These are phyloP conservation scores for Candolleomyces efflorescens DNA, from an alignment of 768 basidiomycete genomes.

Conservation along the genomic window DNA sequence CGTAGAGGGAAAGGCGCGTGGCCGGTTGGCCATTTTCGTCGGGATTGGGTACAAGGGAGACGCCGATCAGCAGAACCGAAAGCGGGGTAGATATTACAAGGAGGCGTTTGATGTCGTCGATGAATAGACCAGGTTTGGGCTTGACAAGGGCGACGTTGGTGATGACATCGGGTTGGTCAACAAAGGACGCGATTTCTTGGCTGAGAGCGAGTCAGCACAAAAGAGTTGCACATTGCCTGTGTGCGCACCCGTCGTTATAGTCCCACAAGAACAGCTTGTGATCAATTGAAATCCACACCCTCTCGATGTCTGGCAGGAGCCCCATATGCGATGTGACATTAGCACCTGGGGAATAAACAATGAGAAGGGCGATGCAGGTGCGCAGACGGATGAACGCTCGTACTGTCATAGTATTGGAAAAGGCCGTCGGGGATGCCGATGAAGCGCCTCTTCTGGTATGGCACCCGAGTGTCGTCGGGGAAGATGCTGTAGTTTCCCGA, in stretches of 20 bases:
- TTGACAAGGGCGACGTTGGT: slow-evolving; percentile 83
- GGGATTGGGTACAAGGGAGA: slow-evolving; percentile 51
- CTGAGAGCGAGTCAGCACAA: slow-evolving; percentile 30
- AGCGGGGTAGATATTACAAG: slow-evolving; percentile 89
- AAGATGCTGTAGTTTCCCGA: slow-evolving; percentile 78
- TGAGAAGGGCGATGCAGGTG: slow-evolving; percentile 5
- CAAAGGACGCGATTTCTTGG: slow-evolving; percentile 89
- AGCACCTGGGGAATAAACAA: slow-evolving; percentile 39
- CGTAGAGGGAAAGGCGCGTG: slow-evolving; percentile 84
- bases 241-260: slow-evolving; percentile 82
- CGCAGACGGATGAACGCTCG: slow-evolving; percentile 15
- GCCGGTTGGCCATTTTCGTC: slow-evolving; percentile 38
- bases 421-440: slow-evolving; percentile 74
- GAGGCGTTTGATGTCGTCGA: slow-evolving; percentile 86
- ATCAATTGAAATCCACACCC: slow-evolving; percentile 94
- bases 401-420: slow-evolving; percentile 77
- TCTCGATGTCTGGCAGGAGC: slow-evolving; percentile 86
- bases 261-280: slow-evolving; percentile 96
- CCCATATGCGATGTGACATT: slow-evolving; percentile 83
- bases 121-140: slow-evolving; percentile 83
- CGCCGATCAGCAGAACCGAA: slow-evolving; percentile 79
- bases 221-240: background rate
- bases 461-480: slow-evolving; percentile 73
- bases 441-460: slow-evolving; percentile 74
- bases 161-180: slow-evolving; percentile 88